phyloP scores from a whole-genome alignment of 495 filamentous ascomycete genomes.

The Terfezia boudieri region DNA sequence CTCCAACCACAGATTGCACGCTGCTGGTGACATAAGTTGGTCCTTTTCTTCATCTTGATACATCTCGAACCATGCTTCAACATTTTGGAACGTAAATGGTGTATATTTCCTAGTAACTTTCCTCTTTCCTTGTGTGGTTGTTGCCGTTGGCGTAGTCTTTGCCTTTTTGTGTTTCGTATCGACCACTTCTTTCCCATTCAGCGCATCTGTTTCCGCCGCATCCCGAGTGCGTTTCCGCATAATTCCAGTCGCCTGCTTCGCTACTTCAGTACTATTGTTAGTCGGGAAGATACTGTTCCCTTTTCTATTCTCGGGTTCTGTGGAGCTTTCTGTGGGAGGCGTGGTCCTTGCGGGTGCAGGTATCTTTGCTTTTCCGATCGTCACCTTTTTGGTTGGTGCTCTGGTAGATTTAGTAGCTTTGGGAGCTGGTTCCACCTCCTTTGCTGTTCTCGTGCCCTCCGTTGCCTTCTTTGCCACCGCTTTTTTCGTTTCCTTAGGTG shows the following conservation, averaged over 20 bases:
- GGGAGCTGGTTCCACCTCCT: not conserved
- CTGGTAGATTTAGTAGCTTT: not conserved
- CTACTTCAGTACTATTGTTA: not conserved
- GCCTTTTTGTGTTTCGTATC: not conserved
- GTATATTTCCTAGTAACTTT: not conserved
- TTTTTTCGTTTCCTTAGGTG: not conserved
- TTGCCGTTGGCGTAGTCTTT: not conserved
- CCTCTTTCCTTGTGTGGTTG: not conserved
- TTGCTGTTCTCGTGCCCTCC: not conserved
- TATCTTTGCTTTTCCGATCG: not conserved
- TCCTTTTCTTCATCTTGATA: slow-evolving; percentile 1
- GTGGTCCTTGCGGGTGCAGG: not conserved
- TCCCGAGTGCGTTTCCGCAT: not conserved
- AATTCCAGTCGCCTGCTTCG: not conserved
- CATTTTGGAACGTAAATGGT: not conserved
- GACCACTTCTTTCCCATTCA: not conserved
- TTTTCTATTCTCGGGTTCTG: not conserved
- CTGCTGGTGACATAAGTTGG: not conserved
- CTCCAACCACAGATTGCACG: slow-evolving; percentile 12
- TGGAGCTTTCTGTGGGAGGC: not conserved
- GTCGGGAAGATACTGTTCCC: not conserved
- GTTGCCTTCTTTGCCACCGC: not conserved
- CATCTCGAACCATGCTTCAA: slow-evolving; percentile 2
- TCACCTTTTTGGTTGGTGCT: not conserved
- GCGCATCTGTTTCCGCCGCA: not conserved